phyloP scores from a whole-genome alignment of 768 basidiomycete species.

The Kwoniella sp. region DNA sequence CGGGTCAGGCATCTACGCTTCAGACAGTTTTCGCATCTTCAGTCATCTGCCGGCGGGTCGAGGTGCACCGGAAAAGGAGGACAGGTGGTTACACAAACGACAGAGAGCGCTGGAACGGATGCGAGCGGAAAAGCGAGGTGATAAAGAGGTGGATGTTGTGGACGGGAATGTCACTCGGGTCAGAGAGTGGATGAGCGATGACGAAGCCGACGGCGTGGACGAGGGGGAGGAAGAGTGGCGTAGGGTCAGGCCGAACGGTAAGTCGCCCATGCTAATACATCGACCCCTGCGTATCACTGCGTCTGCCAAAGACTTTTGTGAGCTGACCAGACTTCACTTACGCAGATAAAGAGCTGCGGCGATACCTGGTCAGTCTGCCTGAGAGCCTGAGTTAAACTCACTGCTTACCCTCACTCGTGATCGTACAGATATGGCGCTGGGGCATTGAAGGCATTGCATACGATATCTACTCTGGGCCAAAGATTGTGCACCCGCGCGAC shows the following conservation, averaged over 20 bases:
- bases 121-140: too few relatives aligned
- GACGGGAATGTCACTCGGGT: neutral
- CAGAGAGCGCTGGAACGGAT: constrained; percentile 14
- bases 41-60: constrained; percentile 45
- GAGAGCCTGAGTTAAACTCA: neutral
- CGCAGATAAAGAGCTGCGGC: constrained; percentile 64
- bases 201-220: constrained; percentile 19
- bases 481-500: constrained; percentile 21
- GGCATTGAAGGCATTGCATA: constrained; percentile 55
- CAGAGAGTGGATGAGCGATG: constrained; percentile 30
- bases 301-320: too few relatives aligned
- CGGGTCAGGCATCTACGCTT: constrained; percentile 66
- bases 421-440: constrained; percentile 68
- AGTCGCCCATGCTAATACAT: neutral
- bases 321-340: too few relatives aligned
- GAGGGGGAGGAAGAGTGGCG: constrained; percentile 59
- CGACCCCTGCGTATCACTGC: neutral
- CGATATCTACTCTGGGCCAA: constrained; percentile 31
- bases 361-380: constrained; percentile 59
- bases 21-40: constrained; percentile 73
- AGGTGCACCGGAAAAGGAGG: constrained; percentile 37
- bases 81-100: constrained; percentile 23
- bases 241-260: constrained; percentile 55
- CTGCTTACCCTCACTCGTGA: neutral
- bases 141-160: constrained; percentile 3